phyloP scores from a whole-genome alignment of 2,329 filamentous ascomycete species.

The Byssoonygena ceratinophila region DNA sequence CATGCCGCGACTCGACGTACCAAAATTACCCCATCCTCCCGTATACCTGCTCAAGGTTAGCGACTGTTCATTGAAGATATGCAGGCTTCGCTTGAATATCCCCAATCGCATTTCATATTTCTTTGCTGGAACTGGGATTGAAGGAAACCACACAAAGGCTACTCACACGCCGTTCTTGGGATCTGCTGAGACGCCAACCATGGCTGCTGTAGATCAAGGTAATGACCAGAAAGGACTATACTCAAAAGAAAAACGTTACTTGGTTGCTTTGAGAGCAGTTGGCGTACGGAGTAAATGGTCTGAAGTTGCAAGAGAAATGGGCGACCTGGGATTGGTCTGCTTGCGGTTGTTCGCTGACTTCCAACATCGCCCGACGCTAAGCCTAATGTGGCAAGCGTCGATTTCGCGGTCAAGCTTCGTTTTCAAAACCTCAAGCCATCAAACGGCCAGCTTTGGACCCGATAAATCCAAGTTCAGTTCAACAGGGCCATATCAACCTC shows the following conservation, averaged over 20 bases:
- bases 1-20: slow-evolving; percentile 36
- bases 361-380: slow-evolving; percentile 24
- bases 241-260: background rate
- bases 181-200: slow-evolving; percentile 30
- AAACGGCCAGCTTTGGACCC: slow-evolving; percentile 19
- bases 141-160: background rate
- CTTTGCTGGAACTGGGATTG: background rate
- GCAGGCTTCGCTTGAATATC: background rate
- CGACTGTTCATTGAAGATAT: background rate
- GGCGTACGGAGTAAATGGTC: background rate
- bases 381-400: slow-evolving; percentile 28
- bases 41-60: slow-evolving; percentile 48
- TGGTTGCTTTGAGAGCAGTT: background rate
- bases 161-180: slow-evolving; percentile 39
- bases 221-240: background rate
- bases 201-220: slow-evolving; percentile 18
- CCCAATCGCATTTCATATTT: background rate
- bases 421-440: slow-evolving; percentile 17
- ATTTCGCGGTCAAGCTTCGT: slow-evolving; percentile 13
- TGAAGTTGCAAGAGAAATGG: slow-evolving; percentile 13
- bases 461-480: slow-evolving; percentile 4
- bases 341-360: slow-evolving; percentile 8
- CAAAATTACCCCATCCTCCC: slow-evolving; percentile 63
- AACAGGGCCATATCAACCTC: background rate
- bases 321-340: slow-evolving; percentile 17